Conservation (phyloP, 192 early-diverging fungal genomes). For the Coemansia reversa region DNA sequence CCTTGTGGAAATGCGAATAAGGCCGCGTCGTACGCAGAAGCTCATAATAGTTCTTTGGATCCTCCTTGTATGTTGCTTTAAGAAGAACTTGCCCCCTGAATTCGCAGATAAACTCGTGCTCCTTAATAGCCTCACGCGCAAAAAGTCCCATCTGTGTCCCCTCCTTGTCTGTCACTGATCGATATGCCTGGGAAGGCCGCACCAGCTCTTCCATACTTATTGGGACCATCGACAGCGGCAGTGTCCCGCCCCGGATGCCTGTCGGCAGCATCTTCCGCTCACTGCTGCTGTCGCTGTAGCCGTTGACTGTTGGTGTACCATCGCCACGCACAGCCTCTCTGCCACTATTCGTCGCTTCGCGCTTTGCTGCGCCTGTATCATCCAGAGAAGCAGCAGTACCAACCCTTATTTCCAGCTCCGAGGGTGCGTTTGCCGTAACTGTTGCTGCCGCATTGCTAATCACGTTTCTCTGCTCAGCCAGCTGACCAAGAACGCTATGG, state of each 20-base stretch:
- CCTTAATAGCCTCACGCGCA: constrained; percentile 19
- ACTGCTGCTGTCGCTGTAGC: constrained; percentile 6
- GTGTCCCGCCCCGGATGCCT: background rate
- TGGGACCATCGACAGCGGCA: constrained; percentile 17
- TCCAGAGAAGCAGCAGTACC: background rate
- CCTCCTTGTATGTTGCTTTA: constrained; percentile 64
- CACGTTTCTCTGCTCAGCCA: constrained; percentile 38
- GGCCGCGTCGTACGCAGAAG: constrained; percentile 63
- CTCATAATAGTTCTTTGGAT: constrained; percentile 66
- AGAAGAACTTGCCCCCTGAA: constrained; percentile 73
- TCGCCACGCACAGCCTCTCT: background rate
- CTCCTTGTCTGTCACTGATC: constrained; percentile 20
- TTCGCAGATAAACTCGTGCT: constrained; percentile 65
- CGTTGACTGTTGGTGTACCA: background rate
- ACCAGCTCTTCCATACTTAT: constrained; percentile 12
- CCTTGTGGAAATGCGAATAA: constrained; percentile 65
- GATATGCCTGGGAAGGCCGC: constrained; percentile 13
- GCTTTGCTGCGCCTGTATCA: background rate
- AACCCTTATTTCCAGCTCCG: background rate
- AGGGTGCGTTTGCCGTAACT: constrained; percentile 1
- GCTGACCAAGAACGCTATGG: constrained; percentile 51
- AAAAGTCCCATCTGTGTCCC: constrained; percentile 38
- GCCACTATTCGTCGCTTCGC: background rate
- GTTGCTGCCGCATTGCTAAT: constrained; percentile 24
- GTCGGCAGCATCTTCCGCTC: background rate